phyloP scores from a whole-genome alignment of 306 rosid genomes.

The Medicago lupulina region DNA sequence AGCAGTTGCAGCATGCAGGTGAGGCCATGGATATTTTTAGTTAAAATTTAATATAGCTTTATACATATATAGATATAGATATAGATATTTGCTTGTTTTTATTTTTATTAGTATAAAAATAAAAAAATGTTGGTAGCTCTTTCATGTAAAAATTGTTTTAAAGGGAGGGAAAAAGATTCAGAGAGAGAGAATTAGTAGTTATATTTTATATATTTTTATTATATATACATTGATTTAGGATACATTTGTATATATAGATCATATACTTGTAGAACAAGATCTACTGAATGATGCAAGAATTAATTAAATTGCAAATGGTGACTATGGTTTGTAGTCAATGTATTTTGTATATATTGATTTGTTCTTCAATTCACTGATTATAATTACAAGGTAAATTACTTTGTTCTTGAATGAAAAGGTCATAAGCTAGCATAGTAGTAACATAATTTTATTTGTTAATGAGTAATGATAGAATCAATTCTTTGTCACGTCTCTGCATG shows the following conservation, averaged over 20 bases:
- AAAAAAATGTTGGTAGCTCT: constrained; percentile 47
- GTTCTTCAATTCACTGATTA: constrained; percentile 40
- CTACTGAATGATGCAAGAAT: constrained; percentile 41
- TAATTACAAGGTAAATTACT: neutral
- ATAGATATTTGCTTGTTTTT: constrained; percentile 47
- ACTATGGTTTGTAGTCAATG: constrained; percentile 43
- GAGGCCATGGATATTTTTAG: constrained; percentile 60
- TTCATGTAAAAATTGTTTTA: constrained; percentile 50
- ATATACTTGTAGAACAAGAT: constrained; percentile 45
- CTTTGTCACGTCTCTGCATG: constrained; percentile 44
- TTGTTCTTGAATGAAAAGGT: neutral
- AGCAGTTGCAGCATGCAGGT: constrained; percentile 45
- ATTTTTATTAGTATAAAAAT: constrained; percentile 48
- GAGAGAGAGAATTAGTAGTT: constrained; percentile 13
- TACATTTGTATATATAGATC: constrained; percentile 41
- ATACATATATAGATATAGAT: constrained; percentile 46
- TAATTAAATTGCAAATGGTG: constrained; percentile 14
- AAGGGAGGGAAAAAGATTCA: constrained; percentile 27
- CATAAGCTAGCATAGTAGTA: too few species aligned
- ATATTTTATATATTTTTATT: neutral
- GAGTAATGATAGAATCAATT: constrained; percentile 29
- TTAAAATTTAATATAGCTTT: constrained; percentile 45
- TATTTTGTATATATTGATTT: constrained; percentile 18
- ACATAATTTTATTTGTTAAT: constrained; percentile 19
- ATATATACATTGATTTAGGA: constrained; percentile 47